Conservation (phyloP, 2,329 filamentous ascomycete species). For the Aspergillus unguis region DNA sequence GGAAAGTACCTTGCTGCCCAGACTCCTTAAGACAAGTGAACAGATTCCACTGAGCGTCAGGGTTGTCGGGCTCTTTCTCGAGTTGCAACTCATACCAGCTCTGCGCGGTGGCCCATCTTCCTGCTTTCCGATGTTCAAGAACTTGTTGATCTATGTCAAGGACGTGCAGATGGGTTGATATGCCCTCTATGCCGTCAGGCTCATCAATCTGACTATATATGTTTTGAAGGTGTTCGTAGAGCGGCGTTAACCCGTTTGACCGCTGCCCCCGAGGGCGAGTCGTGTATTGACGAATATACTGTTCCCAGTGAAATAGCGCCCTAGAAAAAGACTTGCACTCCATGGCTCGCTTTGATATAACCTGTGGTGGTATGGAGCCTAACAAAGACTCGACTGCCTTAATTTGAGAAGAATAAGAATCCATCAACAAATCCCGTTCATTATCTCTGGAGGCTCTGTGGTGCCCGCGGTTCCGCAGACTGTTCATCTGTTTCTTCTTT, state of each 20-base stretch:
- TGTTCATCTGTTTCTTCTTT: slow-evolving; percentile 57
- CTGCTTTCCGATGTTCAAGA: slow-evolving; percentile 86
- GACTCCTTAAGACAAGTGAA: slow-evolving; percentile 88
- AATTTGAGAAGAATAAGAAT: slow-evolving; percentile 43
- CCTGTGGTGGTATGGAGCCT: slow-evolving; percentile 63
- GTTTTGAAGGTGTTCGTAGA: slow-evolving; percentile 77
- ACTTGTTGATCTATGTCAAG: slow-evolving; percentile 93
- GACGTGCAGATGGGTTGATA: slow-evolving; percentile 79
- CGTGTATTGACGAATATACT: slow-evolving; percentile 67
- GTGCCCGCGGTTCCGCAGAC: slow-evolving; percentile 25
- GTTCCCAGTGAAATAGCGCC: slow-evolving; percentile 91
- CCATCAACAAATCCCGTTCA: slow-evolving; percentile 26
- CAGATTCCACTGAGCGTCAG: slow-evolving; percentile 76
- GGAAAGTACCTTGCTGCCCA: slow-evolving; percentile 76
- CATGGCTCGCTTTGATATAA: slow-evolving; percentile 79
- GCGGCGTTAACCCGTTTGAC: slow-evolving; percentile 53
- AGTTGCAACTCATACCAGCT: slow-evolving; percentile 96
- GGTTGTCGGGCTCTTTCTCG: slow-evolving; percentile 71
- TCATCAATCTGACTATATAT: slow-evolving; percentile 98
- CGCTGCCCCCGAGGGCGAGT: slow-evolving; percentile 49
- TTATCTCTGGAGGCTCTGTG: slow-evolving; percentile 31
- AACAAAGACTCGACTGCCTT: slow-evolving; percentile 70
- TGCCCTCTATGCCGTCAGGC: slow-evolving; percentile 91
- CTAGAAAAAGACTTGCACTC: slow-evolving; percentile 91
- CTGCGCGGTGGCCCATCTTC: slow-evolving; percentile 89